phyloP scores from a whole-genome alignment of 2,329 filamentous ascomycete species.

The Berkeleyomyces basicola region DNA sequence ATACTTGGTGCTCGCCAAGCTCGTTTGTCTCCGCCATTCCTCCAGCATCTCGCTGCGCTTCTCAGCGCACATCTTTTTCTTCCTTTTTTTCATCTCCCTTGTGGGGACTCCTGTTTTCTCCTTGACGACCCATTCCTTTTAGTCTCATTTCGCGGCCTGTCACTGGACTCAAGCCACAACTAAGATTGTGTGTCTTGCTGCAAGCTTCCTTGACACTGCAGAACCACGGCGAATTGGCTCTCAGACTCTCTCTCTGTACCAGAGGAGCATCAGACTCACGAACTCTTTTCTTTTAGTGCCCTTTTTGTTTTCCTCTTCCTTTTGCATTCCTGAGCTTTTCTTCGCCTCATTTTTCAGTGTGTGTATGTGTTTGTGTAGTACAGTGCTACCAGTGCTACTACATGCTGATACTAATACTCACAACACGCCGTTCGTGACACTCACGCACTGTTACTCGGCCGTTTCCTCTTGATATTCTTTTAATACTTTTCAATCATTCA shows the following conservation, averaged over 20 bases:
- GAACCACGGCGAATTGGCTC: not conserved
- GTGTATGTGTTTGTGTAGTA: not conserved
- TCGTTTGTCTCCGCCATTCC: not conserved
- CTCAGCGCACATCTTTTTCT: constrained; percentile 1
- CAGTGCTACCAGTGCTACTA: not conserved
- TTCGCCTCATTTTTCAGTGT: not conserved
- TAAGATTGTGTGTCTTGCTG: not conserved
- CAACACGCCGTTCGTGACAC: not conserved
- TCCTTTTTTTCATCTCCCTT: not conserved
- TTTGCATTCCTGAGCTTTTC: not conserved
- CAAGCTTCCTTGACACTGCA: not conserved
- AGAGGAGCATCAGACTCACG: not conserved
- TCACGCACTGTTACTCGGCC: too few species aligned
- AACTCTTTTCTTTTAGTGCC: not conserved
- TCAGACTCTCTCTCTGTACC: not conserved
- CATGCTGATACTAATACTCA: not conserved
- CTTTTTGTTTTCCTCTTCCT: not conserved
- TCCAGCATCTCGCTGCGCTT: not conserved
- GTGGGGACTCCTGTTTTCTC: constrained; percentile 1
- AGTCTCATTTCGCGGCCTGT: constrained; percentile 1
- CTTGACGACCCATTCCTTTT: not conserved
- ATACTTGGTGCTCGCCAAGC: not conserved
- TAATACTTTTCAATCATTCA: not conserved
- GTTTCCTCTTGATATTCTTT: not conserved
- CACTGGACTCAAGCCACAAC: constrained; percentile 1